These are phyloP conservation scores for Scenedesmus sp. DNA, from an alignment of 163 green algal genomes.

Conservation along the genomic window DNA sequence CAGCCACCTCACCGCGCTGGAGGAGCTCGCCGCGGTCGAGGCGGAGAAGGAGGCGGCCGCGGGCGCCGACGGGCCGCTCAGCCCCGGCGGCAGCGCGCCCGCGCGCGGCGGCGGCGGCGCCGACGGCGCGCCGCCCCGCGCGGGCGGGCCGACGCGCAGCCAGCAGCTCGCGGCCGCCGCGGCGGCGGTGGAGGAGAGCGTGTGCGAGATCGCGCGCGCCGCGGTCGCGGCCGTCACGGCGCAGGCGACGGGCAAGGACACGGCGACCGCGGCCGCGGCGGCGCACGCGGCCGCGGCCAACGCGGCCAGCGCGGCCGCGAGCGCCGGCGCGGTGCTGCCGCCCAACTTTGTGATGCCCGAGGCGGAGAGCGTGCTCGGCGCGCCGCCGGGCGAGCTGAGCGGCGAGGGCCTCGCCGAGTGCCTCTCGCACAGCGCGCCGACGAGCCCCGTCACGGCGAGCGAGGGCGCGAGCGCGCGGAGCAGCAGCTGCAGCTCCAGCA, in stretches of 20 bases:
- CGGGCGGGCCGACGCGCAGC: neutral
- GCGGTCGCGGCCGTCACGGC: constrained; percentile 42
- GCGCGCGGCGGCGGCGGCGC: neutral
- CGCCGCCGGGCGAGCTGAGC: constrained; percentile 1
- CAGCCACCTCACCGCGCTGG: constrained; percentile 43
- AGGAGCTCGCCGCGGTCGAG: constrained; percentile 37
- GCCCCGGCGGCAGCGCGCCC: neutral
- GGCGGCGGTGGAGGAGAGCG: constrained; percentile 36
- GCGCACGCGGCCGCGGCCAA: constrained; percentile 43
- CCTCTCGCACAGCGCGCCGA: constrained; percentile 6
- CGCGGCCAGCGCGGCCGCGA: constrained; percentile 32
- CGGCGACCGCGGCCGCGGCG: constrained; percentile 28
- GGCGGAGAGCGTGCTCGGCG: no score
- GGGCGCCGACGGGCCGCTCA: neutral
- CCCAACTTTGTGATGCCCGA: constrained; percentile 27
- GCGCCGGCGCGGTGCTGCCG: constrained; percentile 39
- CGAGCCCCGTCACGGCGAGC: neutral
- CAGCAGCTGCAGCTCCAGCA: constrained; percentile 36
- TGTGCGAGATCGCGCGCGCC: constrained; percentile 35
- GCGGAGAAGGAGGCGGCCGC: constrained; percentile 39
- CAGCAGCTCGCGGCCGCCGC: constrained; percentile 41
- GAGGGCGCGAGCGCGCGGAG: constrained; percentile 5
- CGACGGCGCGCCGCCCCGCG: neutral
- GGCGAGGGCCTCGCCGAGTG: neutral
- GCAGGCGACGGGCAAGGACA: constrained; percentile 35